Conservation (phyloP, 768 basidiomycete species). For the Tricholoma saponaceum region DNA sequence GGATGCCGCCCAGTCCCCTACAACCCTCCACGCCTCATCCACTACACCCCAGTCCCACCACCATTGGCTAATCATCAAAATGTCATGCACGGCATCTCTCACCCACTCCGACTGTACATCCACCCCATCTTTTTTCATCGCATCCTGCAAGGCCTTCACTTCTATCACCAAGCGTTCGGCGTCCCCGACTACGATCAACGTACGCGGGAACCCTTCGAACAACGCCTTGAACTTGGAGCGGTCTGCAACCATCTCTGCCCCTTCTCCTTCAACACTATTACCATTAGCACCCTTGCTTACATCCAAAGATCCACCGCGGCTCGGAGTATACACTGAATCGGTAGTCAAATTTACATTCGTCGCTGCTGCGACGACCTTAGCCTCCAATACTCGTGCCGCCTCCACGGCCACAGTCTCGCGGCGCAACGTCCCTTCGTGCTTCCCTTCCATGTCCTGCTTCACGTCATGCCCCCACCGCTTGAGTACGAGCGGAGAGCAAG, state of each 20-base stretch:
- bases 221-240: conserved; percentile 30
- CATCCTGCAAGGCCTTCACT: conserved; percentile 35
- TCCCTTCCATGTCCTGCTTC: conserved; percentile 26
- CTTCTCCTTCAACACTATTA: not conserved
- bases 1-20: conserved; percentile 28
- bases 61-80: conserved; percentile 36
- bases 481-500: conserved; percentile 35
- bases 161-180: conserved; percentile 49
- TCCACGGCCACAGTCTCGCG: not conserved
- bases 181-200: conserved; percentile 44
- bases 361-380: not conserved
- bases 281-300: not conserved
- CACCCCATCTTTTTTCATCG: conserved; percentile 36
- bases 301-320: conserved; percentile 3
- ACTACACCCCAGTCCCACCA: conserved; percentile 42
- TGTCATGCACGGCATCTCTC: conserved; percentile 40
- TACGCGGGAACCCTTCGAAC: conserved; percentile 42
- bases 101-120: conserved; percentile 30
- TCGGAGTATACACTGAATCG: conserved; percentile 3
- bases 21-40: conserved; percentile 32
- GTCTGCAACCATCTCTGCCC: not conserved
- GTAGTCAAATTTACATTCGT: not conserved
- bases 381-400: not conserved
- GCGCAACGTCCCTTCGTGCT: conserved; percentile 18
- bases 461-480: conserved; percentile 34